These are phyloP conservation scores for Cystobasidium slooffiae DNA, from an alignment of 1,284 basidiomycete genomes.

Conservation along the genomic window DNA sequence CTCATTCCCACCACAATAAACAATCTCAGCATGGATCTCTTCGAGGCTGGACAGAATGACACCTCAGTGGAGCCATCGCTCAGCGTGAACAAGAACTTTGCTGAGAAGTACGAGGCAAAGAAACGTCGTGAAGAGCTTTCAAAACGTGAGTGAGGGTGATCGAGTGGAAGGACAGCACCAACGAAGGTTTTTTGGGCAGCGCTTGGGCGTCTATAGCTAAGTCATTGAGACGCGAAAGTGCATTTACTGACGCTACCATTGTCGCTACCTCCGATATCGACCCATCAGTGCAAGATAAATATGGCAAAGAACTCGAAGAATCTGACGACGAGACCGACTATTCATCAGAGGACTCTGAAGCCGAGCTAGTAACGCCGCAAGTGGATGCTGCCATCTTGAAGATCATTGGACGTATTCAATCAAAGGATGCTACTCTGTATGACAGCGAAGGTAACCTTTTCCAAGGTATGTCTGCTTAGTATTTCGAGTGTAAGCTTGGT, in stretches of 20 bases:
- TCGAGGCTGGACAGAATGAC: conserved; percentile 14
- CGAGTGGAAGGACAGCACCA: background rate
- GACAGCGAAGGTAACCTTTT: conserved; percentile 59
- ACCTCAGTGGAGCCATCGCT: conserved; percentile 54
- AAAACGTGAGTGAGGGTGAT: conserved; percentile 64
- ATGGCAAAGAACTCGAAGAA: conserved; percentile 60
- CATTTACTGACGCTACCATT: too few species aligned
- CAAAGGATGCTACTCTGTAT: conserved; percentile 83
- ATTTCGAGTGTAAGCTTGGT: background rate
- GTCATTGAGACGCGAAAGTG: too few species aligned
- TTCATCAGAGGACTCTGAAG: conserved; percentile 79
- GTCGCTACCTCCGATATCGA: conserved; percentile 24
- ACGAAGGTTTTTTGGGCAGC: conserved; percentile 14
- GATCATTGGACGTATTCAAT: conserved; percentile 83
- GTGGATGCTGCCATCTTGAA: conserved; percentile 93
- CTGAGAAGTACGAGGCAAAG: conserved; percentile 76
- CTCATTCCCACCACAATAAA: background rate
- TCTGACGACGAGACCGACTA: conserved; percentile 66
- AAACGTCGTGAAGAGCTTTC: conserved; percentile 82
- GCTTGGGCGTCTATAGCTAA: background rate
- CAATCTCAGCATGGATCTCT: conserved; percentile 10
- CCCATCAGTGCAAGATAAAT: conserved; percentile 78
- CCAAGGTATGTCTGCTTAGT: conserved; percentile 18
- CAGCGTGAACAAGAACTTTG: conserved; percentile 79
- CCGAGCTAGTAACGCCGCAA: conserved; percentile 90